phyloP scores from a whole-genome alignment of 2,329 filamentous ascomycete genomes.

The Ophiostoma australiae region DNA sequence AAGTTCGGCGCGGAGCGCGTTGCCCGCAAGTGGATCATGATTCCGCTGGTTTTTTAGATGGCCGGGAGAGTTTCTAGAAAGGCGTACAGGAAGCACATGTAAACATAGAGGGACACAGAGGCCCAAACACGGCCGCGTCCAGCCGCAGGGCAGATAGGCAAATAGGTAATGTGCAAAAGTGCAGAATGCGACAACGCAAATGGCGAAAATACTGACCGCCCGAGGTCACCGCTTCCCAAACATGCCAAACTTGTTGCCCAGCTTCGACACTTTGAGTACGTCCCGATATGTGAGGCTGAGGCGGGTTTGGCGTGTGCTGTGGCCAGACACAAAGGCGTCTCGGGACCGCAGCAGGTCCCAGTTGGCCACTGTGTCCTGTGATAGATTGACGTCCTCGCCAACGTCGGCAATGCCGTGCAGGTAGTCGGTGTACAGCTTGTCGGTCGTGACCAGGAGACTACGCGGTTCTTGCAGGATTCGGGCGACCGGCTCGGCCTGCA shows the following conservation, averaged over 20 bases:
- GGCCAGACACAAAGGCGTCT: slow-evolving; percentile 45
- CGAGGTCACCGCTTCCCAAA: slow-evolving; percentile 36
- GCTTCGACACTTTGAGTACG: slow-evolving; percentile 73
- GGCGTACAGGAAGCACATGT: not conserved
- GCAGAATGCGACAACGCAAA: not conserved
- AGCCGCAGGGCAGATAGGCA: too few species aligned
- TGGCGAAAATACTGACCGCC: not conserved
- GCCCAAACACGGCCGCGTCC: not conserved
- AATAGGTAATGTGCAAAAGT: not conserved
- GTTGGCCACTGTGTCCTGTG: slow-evolving; percentile 59
- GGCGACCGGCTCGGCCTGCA: slow-evolving; percentile 48
- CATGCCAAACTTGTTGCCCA: slow-evolving; percentile 59
- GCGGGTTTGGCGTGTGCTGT: slow-evolving; percentile 54
- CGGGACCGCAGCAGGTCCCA: slow-evolving; percentile 60
- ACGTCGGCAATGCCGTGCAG: slow-evolving; percentile 70
- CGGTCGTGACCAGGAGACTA: slow-evolving; percentile 70
- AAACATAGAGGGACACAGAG: not conserved
- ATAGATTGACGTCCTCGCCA: slow-evolving; percentile 61
- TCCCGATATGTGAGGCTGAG: slow-evolving; percentile 79
- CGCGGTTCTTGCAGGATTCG: slow-evolving; percentile 76
- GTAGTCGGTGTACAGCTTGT: slow-evolving; percentile 62
- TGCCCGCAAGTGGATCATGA: slow-evolving; percentile 64
- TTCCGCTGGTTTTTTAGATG: slow-evolving; percentile 60
- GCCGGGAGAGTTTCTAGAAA: too few species aligned
- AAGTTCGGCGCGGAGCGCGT: slow-evolving; percentile 68